phyloP scores from a whole-genome alignment of 2,329 filamentous ascomycete genomes.

The Penicillium sp. region DNA sequence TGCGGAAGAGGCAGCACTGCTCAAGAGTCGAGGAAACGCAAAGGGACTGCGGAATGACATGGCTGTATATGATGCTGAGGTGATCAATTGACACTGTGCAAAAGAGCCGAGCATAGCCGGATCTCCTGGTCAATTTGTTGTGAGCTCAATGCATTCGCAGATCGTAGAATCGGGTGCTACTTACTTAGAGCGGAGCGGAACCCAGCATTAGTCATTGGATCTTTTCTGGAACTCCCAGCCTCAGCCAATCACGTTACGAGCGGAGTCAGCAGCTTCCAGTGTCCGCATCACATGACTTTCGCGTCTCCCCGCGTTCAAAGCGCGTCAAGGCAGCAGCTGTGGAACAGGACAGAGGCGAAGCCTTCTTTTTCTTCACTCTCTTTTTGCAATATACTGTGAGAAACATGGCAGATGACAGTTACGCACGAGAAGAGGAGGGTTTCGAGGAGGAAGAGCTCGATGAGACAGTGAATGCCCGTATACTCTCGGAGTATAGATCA shows the following conservation, averaged over 20 bases:
- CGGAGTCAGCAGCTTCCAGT: constrained; percentile 28
- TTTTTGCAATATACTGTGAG: background rate
- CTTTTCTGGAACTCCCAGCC: background rate
- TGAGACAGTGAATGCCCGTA: constrained; percentile 28
- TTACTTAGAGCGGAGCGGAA: too few species aligned
- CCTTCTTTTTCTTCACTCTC: background rate
- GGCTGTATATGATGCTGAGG: background rate
- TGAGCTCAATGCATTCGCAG: background rate
- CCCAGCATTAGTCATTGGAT: too few species aligned
- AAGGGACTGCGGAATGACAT: constrained; percentile 44
- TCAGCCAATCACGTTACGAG: constrained; percentile 27
- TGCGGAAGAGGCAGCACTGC: constrained; percentile 14
- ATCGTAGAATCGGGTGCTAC: background rate
- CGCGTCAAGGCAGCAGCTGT: constrained; percentile 29
- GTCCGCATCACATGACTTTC: constrained; percentile 32
- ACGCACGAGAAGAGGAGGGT: constrained; percentile 37
- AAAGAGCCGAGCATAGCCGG: background rate
- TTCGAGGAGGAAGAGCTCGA: constrained; percentile 47
- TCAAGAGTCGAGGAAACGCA: constrained; percentile 28
- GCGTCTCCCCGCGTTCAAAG: constrained; percentile 29
- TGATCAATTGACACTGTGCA: background rate
- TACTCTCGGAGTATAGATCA: background rate
- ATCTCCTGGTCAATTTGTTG: background rate
- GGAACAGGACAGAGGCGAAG: constrained; percentile 1
- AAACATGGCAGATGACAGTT: constrained; percentile 38